Conservation (phyloP, 176 grass and related monocot genomes). For the Bromus sterilis region DNA sequence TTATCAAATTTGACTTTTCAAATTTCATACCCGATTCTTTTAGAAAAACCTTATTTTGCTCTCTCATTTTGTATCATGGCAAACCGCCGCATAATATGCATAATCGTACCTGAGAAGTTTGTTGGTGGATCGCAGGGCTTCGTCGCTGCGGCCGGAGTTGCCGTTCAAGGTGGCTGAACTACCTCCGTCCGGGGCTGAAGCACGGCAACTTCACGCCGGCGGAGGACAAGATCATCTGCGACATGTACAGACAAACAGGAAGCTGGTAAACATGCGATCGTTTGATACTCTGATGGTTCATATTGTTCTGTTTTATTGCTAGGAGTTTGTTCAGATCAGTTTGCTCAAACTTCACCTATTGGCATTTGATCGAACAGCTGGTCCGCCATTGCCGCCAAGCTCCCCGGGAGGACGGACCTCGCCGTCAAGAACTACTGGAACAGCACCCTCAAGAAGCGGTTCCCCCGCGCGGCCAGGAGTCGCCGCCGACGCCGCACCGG, state of each 20-base stretch:
- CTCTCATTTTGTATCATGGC: background rate
- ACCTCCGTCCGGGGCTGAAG: conserved; percentile 47
- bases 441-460: conserved; percentile 56
- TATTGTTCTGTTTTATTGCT: too few species aligned
- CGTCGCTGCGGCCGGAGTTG: conserved; percentile 41
- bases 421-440: conserved; percentile 70
- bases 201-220: conserved; percentile 32
- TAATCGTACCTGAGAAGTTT: background rate
- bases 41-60: background rate
- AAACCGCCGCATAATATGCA: background rate
- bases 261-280: conserved; percentile 46
- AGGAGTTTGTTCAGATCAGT: background rate
- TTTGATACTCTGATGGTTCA: background rate
- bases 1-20: background rate
- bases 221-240: conserved; percentile 40
- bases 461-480: background rate
- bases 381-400: conserved; percentile 36
- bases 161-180: conserved; percentile 57
- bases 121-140: conserved; percentile 23
- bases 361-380: conserved; percentile 24
- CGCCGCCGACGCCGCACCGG: background rate
- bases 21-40: background rate
- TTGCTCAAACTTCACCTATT: background rate
- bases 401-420: conserved; percentile 49
- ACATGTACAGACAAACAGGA: conserved; percentile 36